These are phyloP conservation scores for Aspergillus novofumigatus DNA, from an alignment of 2,329 filamentous ascomycete species.

Conservation along the genomic window DNA sequence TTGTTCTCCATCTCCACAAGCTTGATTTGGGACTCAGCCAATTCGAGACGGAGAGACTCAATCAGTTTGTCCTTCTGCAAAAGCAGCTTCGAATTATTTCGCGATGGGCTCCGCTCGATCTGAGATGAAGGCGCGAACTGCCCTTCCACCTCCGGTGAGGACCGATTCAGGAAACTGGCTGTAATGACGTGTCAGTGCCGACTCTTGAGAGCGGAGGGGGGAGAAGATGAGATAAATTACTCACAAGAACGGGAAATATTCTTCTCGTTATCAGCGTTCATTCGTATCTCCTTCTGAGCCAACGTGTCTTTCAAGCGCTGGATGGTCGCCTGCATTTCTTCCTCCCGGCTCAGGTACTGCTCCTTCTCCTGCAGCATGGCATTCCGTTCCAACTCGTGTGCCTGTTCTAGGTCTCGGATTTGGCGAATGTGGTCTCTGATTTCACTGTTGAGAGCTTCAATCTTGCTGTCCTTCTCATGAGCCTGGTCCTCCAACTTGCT, in stretches of 20 bases:
- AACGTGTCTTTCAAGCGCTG: slow-evolving; percentile 87
- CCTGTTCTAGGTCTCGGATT: slow-evolving; percentile 84
- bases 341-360: slow-evolving; percentile 75
- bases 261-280: slow-evolving; percentile 48
- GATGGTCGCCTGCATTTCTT: slow-evolving; percentile 86
- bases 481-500: slow-evolving; percentile 79
- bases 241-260: slow-evolving; percentile 51
- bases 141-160: slow-evolving; percentile 63
- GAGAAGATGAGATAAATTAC: slow-evolving; percentile 13
- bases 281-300: slow-evolving; percentile 64
- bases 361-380: slow-evolving; percentile 89
- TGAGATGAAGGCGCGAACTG: slow-evolving; percentile 86
- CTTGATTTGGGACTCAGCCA: slow-evolving; percentile 94
- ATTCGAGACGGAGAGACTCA: slow-evolving; percentile 82
- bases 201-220: not conserved
- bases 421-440: slow-evolving; percentile 79
- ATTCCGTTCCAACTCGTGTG: slow-evolving; percentile 86
- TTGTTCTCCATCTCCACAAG: slow-evolving; percentile 90
- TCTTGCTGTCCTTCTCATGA: slow-evolving; percentile 80
- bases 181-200: slow-evolving; percentile 17
- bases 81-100: slow-evolving; percentile 83
- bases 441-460: slow-evolving; percentile 76
- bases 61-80: slow-evolving; percentile 96
- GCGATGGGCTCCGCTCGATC: slow-evolving; percentile 79
- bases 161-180: slow-evolving; percentile 50